Evolutionary conservation across 1,284 basidiomycete genomes (phyloP), one percentile per base, ranked within the genome.

Genomic region (Mrakiaceae sp.): DNA sequence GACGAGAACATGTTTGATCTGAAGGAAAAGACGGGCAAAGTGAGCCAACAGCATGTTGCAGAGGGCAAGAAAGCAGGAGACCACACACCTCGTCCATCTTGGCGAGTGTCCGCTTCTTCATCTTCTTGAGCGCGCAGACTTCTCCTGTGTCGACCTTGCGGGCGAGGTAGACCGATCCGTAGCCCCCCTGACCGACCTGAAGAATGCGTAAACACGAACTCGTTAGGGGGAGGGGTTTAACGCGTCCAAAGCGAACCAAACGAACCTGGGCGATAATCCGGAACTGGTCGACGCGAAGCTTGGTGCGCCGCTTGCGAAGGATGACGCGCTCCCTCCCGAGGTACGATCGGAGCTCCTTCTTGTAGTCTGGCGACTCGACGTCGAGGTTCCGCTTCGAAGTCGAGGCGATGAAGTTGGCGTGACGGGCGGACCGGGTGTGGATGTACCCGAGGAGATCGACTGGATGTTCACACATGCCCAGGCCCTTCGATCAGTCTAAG

Each of bases 91-190:
- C 94, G 69, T 96, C 92, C 94, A 96, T 96, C 81, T 97, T 97
- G 72, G 87, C 87, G 57, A 97, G 72, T 0, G 92, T 96, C 53
- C 86, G 82, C 77, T 97, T 97, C 70, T 81, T 83, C 93, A 97
- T 94, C 80, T 91, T 94, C 81, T 97, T 97, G 64, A 97, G 78
- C 2, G 94, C 93, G 69, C 93, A 96, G 6, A 97, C 88, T 74
- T 97, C 91, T 50, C 90, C 87, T 0, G 92, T 88, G 70, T 96
- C 92, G 69, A 73, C 87, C 74, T 95, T 95, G 57, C 93, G 80
- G 4, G 94, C 93, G 53, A 97, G 80, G 74, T 87, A 97, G 44
- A 97, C 93, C 69, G 96, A 93, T 8, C 94, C 94, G 76, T 96
- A 97, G 2, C 93, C 93, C 27, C 93, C 94, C 78, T 97, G 94